Evolutionary conservation across 306 rosid genomes (phyloP).

Genomic region (Sphenostylis stenocarpa): DNA sequence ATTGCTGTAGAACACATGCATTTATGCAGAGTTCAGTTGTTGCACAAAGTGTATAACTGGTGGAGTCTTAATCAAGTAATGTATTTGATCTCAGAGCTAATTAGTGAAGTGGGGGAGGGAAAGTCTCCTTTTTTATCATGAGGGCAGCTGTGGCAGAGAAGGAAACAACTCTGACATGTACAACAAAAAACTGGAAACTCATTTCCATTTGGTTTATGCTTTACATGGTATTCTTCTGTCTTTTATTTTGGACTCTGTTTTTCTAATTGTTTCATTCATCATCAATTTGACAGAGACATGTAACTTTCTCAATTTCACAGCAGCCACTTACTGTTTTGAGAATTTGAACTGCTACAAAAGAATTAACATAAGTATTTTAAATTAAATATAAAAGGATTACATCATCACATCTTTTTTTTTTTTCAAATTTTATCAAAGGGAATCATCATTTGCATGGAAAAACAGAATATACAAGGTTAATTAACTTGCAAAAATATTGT

Average conservation of each 20-base stretch:
- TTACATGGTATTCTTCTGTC: not conserved
- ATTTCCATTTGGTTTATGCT: not conserved
- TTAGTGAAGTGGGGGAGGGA: not conserved
- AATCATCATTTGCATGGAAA: not conserved
- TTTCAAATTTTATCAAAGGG: not conserved
- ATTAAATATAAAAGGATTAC: not conserved
- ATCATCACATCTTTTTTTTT: not conserved
- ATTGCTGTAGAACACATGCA: no score
- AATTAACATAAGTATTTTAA: not conserved
- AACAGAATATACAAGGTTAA: no score
- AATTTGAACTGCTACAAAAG: not conserved
- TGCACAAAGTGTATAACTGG: no score
- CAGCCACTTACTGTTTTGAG: not conserved
- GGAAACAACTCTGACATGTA: not conserved
- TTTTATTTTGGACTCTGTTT: not conserved
- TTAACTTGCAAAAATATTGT: no score
- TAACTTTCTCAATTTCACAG: not conserved
- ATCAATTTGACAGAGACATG: not conserved
- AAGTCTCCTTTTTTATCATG: no score
- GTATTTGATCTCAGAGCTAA: no score
- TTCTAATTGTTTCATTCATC: not conserved
- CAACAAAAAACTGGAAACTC: not conserved
- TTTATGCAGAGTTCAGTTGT: no score
- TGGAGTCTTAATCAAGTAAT: no score
- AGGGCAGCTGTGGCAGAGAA: not conserved